Base-by-base conservation (phyloP, 2,329 filamentous ascomycete genomes). In the Aspergillus novofumigatus region DNA sequence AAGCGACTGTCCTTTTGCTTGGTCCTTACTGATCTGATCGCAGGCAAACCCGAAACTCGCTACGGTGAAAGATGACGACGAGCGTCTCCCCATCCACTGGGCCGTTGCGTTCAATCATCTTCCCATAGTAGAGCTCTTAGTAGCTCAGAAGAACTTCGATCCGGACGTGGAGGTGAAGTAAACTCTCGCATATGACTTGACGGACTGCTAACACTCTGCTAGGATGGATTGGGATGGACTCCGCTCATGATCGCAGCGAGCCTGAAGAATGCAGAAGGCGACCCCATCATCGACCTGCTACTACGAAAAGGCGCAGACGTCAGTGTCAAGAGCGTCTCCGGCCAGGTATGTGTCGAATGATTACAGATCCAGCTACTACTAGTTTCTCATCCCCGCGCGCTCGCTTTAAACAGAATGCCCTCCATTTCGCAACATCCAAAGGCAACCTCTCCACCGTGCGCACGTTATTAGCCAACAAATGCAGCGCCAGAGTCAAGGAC, bases 361-460 rank as follows among this genome's bases (percentile, higher is more conserved):
- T 23, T 47, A 4, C 21, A 47, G 44, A 11, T 7, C 6, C 9
- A 11, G 11, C 21, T 47, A 8, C 21, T 47, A 8, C 21, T 14
- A 25, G 14, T 23, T 47, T 3, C 44, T 47, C 21, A 17, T 3
- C 26, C 44, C 7, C 44, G 6, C 21, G 3, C 23, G 10, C 21
- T 47, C 10, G 3, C 21, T 44, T 44, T 8, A 21, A 25, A 10
- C 2, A 95, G 84, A 96, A 92, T 23, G 91, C 89, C 9, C 83
- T 99, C 21, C 93, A 97, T 75, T 96, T 97, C 70, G 86, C 92
- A 51, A 88, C 90, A 14, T 96, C 92, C 32, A 99, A 99, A 75
- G 86, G 85, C 67, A 92, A 96, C 70, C 79, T 97, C 48, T 90
- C 95, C 62, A 81, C 89, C 6, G 91, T 91, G 26, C 87, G 87